phyloP scores from a whole-genome alignment of 495 filamentous ascomycete genomes.

The Clavariopsis aquatica region DNA sequence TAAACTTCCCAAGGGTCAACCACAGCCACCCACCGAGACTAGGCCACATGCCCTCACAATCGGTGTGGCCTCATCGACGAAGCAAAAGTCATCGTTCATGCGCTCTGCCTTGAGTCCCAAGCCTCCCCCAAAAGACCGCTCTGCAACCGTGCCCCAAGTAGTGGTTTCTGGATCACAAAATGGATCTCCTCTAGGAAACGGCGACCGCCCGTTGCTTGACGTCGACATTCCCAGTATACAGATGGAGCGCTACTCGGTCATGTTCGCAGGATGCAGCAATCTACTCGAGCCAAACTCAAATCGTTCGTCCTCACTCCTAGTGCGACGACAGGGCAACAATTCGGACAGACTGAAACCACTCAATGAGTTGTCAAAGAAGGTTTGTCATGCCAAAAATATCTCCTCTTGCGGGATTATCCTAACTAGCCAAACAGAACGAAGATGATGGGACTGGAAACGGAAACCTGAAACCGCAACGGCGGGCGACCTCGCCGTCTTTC shows the following conservation, averaged over 20 bases:
- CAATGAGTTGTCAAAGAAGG: slow-evolving; percentile 42
- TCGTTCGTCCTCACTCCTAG: slow-evolving; percentile 57
- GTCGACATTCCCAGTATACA: slow-evolving; percentile 79
- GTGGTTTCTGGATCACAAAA: slow-evolving; percentile 31
- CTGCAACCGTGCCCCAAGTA: slow-evolving; percentile 35
- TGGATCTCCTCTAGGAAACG: slow-evolving; percentile 20
- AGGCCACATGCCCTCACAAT: slow-evolving; percentile 17
- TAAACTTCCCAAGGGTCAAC: slow-evolving; percentile 16
- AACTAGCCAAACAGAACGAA: slow-evolving; percentile 22
- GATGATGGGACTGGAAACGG: slow-evolving; percentile 18
- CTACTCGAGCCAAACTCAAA: slow-evolving; percentile 57
- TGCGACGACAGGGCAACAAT: slow-evolving; percentile 69
- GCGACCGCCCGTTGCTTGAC: slow-evolving; percentile 52
- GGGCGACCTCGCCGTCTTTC: slow-evolving; percentile 34
- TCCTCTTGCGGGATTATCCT: slow-evolving; percentile 8
- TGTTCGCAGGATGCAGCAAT: slow-evolving; percentile 66
- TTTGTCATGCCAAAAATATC: slow-evolving; percentile 22
- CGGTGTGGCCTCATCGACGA: slow-evolving; percentile 11
- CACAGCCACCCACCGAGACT: slow-evolving; percentile 5
- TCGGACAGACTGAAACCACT: slow-evolving; percentile 62
- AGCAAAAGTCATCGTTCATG: slow-evolving; percentile 13
- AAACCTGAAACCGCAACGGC: slow-evolving; percentile 29
- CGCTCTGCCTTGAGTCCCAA: slow-evolving; percentile 31
- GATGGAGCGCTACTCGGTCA: slow-evolving; percentile 89
- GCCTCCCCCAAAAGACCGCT: slow-evolving; percentile 27